Evolutionary conservation across 805 yeast species (phyloP).

Genomic region (Trichomonascus vanleenenianus): DNA sequence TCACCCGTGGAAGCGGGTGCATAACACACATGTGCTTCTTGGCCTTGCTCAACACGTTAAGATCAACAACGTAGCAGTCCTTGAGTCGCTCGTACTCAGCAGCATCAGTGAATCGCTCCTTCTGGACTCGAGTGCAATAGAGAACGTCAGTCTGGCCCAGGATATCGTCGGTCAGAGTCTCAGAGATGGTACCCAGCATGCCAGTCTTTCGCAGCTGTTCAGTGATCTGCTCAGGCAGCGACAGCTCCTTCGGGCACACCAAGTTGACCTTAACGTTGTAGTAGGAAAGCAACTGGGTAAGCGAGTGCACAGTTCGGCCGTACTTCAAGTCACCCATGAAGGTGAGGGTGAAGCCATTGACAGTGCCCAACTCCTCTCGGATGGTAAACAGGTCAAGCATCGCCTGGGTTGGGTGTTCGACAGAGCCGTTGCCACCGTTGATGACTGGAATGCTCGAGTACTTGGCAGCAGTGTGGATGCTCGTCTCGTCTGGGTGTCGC

Average conservation of each 20-base stretch:
- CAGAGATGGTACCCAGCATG: constrained; percentile 67
- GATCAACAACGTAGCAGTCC: constrained; percentile 88
- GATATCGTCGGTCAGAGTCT: constrained; percentile 72
- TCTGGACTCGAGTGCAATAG: constrained; percentile 97
- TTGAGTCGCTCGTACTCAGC: constrained; percentile 80
- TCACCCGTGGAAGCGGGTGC: constrained; percentile 98
- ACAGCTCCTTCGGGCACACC: constrained; percentile 83
- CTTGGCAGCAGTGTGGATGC: constrained; percentile 91
- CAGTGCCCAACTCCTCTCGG: constrained; percentile 98
- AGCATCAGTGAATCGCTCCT: constrained; percentile 79
- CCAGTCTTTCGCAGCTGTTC: constrained; percentile 58
- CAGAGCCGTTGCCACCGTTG: constrained; percentile 96
- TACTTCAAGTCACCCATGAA: constrained; percentile 98
- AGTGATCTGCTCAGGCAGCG: constrained; percentile 68
- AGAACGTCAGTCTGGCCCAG: constrained; percentile 87
- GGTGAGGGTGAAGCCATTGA: constrained; percentile 94
- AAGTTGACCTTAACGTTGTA: constrained; percentile 90
- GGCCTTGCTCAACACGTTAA: constrained; percentile 82
- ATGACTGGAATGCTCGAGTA: constrained; percentile 95
- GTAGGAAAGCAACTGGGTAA: constrained; percentile 80
- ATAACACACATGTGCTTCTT: constrained; percentile 97
- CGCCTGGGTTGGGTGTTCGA: constrained; percentile 99
- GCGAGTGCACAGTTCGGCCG: constrained; percentile 97
- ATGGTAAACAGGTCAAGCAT: constrained; percentile 95
- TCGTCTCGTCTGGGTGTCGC: constrained; percentile 91